Evolutionary conservation across 2,329 filamentous ascomycete genomes (phyloP).

Genomic region (Mariannaea sp.): DNA sequence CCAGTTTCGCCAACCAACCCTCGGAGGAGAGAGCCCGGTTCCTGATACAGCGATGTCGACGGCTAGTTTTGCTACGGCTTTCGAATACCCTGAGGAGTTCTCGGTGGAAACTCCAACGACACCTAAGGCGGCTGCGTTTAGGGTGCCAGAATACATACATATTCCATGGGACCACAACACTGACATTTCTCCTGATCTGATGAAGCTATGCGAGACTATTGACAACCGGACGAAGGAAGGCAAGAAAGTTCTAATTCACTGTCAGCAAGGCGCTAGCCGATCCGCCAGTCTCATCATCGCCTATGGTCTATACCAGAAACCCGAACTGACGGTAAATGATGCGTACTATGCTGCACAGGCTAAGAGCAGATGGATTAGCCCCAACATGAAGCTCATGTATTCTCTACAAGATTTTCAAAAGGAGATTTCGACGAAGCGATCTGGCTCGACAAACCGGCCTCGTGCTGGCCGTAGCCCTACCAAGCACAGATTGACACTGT

Average conservation of each 20-base stretch:
- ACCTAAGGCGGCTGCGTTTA: constrained; percentile 56
- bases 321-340: constrained; percentile 77
- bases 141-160: constrained; percentile 80
- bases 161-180: constrained; percentile 90
- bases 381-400: constrained; percentile 92
- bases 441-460: constrained; percentile 52
- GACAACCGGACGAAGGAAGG: constrained; percentile 72
- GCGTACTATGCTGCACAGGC: constrained; percentile 81
- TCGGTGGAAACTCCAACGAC: constrained; percentile 55
- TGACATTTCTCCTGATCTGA: constrained; percentile 78
- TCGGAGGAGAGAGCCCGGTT: constrained; percentile 48
- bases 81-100: constrained; percentile 57
- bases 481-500: constrained; percentile 65
- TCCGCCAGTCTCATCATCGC: constrained; percentile 87
- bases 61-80: constrained; percentile 64
- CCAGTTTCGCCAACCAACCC: constrained; percentile 38
- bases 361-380: constrained; percentile 85
- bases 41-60: constrained; percentile 62
- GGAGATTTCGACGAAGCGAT: constrained; percentile 58
- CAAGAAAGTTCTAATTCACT: constrained; percentile 82
- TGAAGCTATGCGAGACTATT: constrained; percentile 75
- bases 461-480: constrained; percentile 59
- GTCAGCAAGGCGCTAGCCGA: constrained; percentile 83
- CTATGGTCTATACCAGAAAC: constrained; percentile 81
- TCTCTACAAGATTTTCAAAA: constrained; percentile 83